Conservation (phyloP, 768 basidiomycete species). For the Amanita subjunquillea region DNA sequence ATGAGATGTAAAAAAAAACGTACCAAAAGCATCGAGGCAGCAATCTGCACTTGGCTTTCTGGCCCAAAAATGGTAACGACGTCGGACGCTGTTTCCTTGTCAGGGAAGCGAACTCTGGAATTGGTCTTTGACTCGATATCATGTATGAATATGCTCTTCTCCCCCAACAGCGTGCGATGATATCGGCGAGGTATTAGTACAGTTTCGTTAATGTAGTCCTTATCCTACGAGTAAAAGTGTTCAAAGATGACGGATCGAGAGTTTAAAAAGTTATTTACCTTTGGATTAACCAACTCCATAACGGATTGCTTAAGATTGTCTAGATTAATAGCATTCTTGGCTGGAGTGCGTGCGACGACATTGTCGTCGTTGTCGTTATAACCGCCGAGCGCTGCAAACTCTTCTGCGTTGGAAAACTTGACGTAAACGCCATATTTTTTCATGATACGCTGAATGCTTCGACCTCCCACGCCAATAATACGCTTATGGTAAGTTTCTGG, state of each 20-base stretch:
- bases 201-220: constrained; percentile 91
- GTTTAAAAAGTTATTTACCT: constrained; percentile 40
- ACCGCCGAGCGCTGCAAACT: constrained; percentile 89
- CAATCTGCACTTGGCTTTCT: constrained; percentile 94
- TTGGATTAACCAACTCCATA: constrained; percentile 96
- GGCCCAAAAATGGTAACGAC: constrained; percentile 95
- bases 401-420: constrained; percentile 97
- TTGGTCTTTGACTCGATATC: constrained; percentile 97
- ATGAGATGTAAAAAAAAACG: constrained; percentile 14
- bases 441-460: constrained; percentile 99
- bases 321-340: constrained; percentile 92
- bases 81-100: constrained; percentile 91
- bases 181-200: constrained; percentile 91
- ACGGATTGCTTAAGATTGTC: constrained; percentile 93
- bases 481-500: constrained; percentile 98
- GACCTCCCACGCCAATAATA: constrained; percentile 96
- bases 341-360: constrained; percentile 94
- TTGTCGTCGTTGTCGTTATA: constrained; percentile 98
- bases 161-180: constrained; percentile 89
- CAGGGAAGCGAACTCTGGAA: constrained; percentile 84
- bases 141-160: constrained; percentile 94
- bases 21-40: constrained; percentile 90
- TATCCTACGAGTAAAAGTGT: constrained; percentile 51
- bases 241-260: background rate
- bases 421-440: constrained; percentile 99